A percentile compares a stretch with the other conserved stretches of the same genome.
These are phyloP conservation scores for sunflower (Helianthus annuus) DNA, from an alignment of 129 eudicot species.

Conservation along the genomic window DNA sequence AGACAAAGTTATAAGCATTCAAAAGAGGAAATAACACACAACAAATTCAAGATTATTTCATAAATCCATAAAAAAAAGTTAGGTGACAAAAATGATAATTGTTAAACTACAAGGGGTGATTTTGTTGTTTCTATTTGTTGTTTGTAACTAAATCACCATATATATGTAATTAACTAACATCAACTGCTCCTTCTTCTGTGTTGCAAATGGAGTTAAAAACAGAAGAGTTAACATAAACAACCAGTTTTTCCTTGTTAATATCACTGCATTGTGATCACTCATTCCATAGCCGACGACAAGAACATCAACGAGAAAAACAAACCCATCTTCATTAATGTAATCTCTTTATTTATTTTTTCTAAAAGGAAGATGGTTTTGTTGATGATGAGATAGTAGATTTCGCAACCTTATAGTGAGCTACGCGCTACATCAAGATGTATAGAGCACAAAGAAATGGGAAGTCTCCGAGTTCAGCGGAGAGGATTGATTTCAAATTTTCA, in stretches of 20 bases:
- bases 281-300: constrained; percentile 15
- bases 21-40: not conserved
- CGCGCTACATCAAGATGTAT: constrained; percentile 47
- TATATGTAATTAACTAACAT: not conserved
- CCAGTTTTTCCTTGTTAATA: constrained; percentile 36
- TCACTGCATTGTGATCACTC: constrained; percentile 43
- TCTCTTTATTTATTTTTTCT: not conserved
- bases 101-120: constrained; percentile 22
- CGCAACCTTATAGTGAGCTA: constrained; percentile 4
- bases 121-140: not conserved
- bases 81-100: not conserved
- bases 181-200: constrained; percentile 11
- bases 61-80: not conserved
- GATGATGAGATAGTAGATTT: constrained; percentile 17
- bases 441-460: constrained; percentile 59
- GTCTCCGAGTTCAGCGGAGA: constrained; percentile 45
- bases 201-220: constrained; percentile 20
- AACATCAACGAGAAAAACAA: constrained; percentile 1
- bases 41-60: not conserved
- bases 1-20: not conserved
- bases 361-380: constrained; percentile 18
- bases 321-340: constrained; percentile 4
- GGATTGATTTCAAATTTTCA: constrained; percentile 77
- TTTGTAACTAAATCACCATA: constrained; percentile 10
- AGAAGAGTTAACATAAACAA: constrained; percentile 25